These are phyloP conservation scores for Coffea eugenioides DNA, from an alignment of 257 asterid genomes.

Conservation along the genomic window DNA sequence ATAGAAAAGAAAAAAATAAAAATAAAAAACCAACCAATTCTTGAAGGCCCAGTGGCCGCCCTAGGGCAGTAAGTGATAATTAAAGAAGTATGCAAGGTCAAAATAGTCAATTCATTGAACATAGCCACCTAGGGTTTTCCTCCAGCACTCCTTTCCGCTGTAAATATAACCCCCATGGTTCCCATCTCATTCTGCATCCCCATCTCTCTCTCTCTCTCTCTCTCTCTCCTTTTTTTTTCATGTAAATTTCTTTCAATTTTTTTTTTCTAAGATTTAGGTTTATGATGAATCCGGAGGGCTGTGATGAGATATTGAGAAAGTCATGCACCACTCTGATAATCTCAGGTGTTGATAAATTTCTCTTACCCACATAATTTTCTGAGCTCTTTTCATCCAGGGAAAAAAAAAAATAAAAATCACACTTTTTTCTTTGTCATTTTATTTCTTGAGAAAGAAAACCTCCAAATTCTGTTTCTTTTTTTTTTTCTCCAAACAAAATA, in stretches of 20 bases:
- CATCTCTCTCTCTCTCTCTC: neutral
- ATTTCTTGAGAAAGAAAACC: too few relatives aligned
- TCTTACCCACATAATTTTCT: conserved; percentile 33
- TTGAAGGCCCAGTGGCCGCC: neutral
- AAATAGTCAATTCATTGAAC: neutral
- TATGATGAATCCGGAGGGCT: conserved; percentile 5
- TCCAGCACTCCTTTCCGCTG: neutral
- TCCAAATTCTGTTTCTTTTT: neutral
- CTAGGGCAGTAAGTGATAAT: neutral
- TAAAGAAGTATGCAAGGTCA: neutral
- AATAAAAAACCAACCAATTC: too few relatives aligned
- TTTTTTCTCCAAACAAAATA: neutral
- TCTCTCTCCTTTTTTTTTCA: neutral
- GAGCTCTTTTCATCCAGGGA: conserved; percentile 22
- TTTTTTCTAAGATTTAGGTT: neutral
- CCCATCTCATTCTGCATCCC: neutral
- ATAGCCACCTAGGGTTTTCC: conserved; percentile 1
- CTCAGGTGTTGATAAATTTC: conserved; percentile 32
- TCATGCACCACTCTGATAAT: conserved; percentile 49
- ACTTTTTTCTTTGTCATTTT: neutral
- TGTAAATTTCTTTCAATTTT: neutral
- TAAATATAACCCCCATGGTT: neutral
- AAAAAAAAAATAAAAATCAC: too few relatives aligned
- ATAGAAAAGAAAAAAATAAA: too few relatives aligned
- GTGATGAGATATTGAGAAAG: conserved; percentile 31